phyloP scores from a whole-genome alignment of 768 basidiomycete genomes.

The Amanita fuliginea region DNA sequence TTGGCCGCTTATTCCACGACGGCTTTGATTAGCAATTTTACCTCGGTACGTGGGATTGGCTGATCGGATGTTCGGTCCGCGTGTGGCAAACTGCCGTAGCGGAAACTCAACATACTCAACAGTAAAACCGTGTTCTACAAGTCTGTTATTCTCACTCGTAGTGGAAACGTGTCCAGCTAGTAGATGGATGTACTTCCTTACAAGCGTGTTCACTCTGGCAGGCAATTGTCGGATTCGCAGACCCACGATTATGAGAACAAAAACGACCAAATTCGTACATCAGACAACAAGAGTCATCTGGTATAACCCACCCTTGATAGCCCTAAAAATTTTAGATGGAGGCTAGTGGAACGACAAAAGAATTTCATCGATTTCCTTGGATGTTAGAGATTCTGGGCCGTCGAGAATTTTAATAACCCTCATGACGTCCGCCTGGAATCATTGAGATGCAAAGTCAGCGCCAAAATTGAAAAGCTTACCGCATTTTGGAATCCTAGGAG shows the following conservation, averaged over 20 bases:
- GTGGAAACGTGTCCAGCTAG: no score
- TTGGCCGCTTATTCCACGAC: neutral
- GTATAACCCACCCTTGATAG: constrained; percentile 1
- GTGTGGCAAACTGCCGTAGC: neutral
- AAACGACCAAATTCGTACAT: neutral
- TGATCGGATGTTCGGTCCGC: neutral
- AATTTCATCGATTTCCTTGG: constrained; percentile 54
- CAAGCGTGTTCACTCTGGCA: neutral
- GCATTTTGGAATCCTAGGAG: constrained; percentile 69
- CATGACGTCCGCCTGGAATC: constrained; percentile 54
- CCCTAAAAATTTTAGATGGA: neutral
- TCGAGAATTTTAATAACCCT: constrained; percentile 78
- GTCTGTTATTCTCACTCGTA: no score
- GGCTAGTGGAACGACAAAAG: constrained; percentile 20
- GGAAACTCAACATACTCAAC: neutral
- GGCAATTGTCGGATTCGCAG: neutral
- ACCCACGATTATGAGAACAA: neutral
- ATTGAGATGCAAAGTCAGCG: neutral
- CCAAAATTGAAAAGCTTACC: constrained; percentile 29
- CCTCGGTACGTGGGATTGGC: neutral
- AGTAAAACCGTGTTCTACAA: no score
- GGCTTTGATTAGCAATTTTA: neutral
- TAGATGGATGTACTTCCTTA: no score
- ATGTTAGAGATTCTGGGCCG: constrained; percentile 72
- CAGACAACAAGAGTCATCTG: neutral